phyloP scores from a whole-genome alignment of 163 green algal species.

The Scenedesmus sp. region DNA sequence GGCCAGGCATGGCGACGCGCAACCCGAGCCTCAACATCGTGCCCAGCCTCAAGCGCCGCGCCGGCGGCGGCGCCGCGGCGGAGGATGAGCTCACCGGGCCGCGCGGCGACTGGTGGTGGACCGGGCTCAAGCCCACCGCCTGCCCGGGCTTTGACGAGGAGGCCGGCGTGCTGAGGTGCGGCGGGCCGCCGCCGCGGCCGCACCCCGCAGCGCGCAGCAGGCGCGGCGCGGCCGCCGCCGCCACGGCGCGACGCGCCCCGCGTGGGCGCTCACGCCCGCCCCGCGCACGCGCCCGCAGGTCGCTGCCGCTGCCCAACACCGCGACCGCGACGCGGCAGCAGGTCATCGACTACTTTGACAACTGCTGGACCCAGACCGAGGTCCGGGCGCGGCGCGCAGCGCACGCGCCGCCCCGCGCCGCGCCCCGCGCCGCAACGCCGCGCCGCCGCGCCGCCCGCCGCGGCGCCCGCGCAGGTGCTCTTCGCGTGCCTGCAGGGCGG shows the following conservation, averaged over 20 bases:
- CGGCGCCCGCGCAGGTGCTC: too few species aligned
- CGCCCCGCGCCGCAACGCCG: too few species aligned
- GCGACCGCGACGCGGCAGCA: constrained; percentile 57
- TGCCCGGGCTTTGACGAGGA: constrained; percentile 58
- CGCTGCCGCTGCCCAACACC: constrained; percentile 67
- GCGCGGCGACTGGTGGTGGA: constrained; percentile 64
- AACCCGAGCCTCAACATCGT: constrained; percentile 42
- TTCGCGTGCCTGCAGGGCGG: constrained; percentile 61
- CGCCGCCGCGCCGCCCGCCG: too few species aligned
- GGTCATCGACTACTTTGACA: constrained; percentile 83
- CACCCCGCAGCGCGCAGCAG: background rate
- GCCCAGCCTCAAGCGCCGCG: constrained; percentile 1
- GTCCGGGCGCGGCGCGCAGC: too few species aligned
- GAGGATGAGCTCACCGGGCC: constrained; percentile 54
- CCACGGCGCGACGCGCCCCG: too few species aligned
- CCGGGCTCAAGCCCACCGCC: constrained; percentile 44
- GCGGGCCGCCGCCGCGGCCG: background rate
- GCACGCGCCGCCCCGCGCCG: too few species aligned
- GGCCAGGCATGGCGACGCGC: constrained; percentile 36
- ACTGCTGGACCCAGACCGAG: constrained; percentile 77
- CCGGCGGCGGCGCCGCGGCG: background rate
- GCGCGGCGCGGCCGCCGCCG: too few species aligned
- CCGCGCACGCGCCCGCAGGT: constrained; percentile 43
- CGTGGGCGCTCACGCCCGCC: background rate
- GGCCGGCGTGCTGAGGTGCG: constrained; percentile 42